A percentile compares a stretch with the other conserved stretches of the same genome.
phyloP scores from a whole-genome alignment of 2,329 filamentous ascomycete species.

The Phyllachora maydis region DNA sequence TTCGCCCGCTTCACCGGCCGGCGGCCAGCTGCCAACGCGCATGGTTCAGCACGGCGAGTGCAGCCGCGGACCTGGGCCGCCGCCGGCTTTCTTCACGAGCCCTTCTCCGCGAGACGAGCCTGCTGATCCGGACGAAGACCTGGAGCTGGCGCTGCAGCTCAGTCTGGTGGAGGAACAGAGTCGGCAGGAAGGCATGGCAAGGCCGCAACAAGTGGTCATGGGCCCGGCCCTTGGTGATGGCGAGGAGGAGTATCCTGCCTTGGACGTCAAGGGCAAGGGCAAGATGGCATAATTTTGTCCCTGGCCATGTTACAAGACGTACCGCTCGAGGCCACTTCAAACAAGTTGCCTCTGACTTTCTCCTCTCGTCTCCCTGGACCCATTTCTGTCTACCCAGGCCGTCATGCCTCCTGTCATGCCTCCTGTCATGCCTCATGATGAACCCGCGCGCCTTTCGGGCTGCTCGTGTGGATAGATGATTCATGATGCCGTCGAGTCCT shows the following conservation, averaged over 20 bases:
- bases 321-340: too few species aligned
- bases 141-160: slow-evolving; percentile 37
- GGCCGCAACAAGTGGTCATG: slow-evolving; percentile 1
- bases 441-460: too few species aligned
- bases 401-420: too few species aligned
- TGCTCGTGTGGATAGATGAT: too few species aligned
- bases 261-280: slow-evolving; percentile 16
- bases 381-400: too few species aligned
- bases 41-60: slow-evolving; percentile 8
- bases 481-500: too few species aligned
- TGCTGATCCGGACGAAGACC: slow-evolving; percentile 23
- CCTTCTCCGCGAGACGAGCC: neutral
- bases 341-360: too few species aligned
- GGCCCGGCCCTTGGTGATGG: too few species aligned
- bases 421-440: too few species aligned
- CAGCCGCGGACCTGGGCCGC: slow-evolving; percentile 2
- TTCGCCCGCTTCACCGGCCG: slow-evolving; percentile 12
- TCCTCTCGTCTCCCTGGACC: too few species aligned
- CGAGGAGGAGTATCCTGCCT: slow-evolving; percentile 10
- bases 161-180: slow-evolving; percentile 34
- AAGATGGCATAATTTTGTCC: too few species aligned
- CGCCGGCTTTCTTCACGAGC: slow-evolving; percentile 3
- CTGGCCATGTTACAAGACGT: too few species aligned
- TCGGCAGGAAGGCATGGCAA: slow-evolving; percentile 6
- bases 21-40: slow-evolving; percentile 8